Evolutionary conservation across 257 asterid species (phyloP).

Genomic region (Plantago major): DNA sequence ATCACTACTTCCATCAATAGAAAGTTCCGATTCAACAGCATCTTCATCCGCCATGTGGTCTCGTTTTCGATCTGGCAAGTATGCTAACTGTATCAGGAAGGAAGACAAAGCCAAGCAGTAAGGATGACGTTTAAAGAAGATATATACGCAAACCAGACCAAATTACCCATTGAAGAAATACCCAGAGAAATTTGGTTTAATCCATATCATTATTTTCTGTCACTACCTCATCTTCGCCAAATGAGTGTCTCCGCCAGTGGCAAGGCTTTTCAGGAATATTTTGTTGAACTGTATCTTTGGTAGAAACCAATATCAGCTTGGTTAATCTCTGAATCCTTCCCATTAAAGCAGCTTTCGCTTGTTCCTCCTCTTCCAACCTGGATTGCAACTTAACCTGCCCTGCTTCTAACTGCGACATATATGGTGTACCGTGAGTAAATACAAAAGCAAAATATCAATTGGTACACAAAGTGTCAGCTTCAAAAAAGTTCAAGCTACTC

Average conservation of each 20-base stretch:
- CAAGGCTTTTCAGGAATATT: conserved; percentile 38
- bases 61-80: conserved; percentile 81
- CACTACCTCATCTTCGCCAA: conserved; percentile 83
- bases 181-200: neutral
- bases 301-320: conserved; percentile 75
- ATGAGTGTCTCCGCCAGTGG: conserved; percentile 75
- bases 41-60: conserved; percentile 55
- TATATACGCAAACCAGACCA: too few relatives aligned
- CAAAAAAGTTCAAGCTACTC: neutral
- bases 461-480: neutral
- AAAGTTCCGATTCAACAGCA: conserved; percentile 47
- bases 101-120: conserved; percentile 18
- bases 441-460: conserved; percentile 1
- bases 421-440: conserved; percentile 16
- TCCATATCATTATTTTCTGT: conserved; percentile 3
- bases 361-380: conserved; percentile 88
- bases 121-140: neutral
- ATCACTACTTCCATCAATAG: conserved; percentile 48
- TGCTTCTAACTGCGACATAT: conserved; percentile 63
- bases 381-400: conserved; percentile 82
- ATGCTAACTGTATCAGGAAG: conserved; percentile 60
- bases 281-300: conserved; percentile 56
- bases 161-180: conserved; percentile 1
- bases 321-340: conserved; percentile 90
- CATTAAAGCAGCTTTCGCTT: conserved; percentile 84